Evolutionary conservation across 2,329 filamentous ascomycete genomes (phyloP), one percentile per base, ranked within the genome.

Genomic region (Cytospora leucostoma): DNA sequence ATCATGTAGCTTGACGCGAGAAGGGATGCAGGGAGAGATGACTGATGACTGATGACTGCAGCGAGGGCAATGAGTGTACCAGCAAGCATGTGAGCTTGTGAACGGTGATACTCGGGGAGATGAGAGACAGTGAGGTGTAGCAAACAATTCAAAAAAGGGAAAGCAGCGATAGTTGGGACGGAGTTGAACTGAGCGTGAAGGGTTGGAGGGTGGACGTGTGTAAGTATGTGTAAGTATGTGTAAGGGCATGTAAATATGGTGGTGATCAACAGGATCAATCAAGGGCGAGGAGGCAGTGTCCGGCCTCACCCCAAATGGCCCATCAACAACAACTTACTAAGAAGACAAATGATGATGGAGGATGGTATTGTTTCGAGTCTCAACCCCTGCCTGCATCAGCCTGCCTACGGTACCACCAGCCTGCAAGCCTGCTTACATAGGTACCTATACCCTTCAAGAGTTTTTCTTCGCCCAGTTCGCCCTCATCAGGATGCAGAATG

Each of bases 341-440:
- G 44, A 47, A 17, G 40, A 11, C n/a, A 17, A 19, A n/a, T 47
- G n/a, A 12, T 47, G 44, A 19, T 47, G 44, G n/a, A 21, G 44
- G n/a, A 47, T 47, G 44, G 44, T n/a, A 47, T 47, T 47, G 44
- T 47, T 47, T 47, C 44, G 44, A 47, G 44, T 47, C 44, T 47
- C n/a, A 19, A 47, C n/a, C 44, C 44, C 44, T 47, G 44, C 44
- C n/a, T 47, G 44, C n/a, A 27, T 3, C 27, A 27, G 27, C 27
- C 27, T 27, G 27, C 27, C 27, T 27, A 27, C 27, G 27, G 27
- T 27, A 27, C 27, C 27, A 27, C n/a, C 44, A 19, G 40, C 5
- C 40, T 44, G 40, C 17, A 44, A 7, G n/a, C 40, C n/a, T 44
- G 27, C 27, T 27, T 27, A 27, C n/a, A n/a, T n/a, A n/a, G n/a